These are phyloP conservation scores for Cyclotella sp. DNA, from an alignment of 108 stramenopile species.

Conservation along the genomic window DNA sequence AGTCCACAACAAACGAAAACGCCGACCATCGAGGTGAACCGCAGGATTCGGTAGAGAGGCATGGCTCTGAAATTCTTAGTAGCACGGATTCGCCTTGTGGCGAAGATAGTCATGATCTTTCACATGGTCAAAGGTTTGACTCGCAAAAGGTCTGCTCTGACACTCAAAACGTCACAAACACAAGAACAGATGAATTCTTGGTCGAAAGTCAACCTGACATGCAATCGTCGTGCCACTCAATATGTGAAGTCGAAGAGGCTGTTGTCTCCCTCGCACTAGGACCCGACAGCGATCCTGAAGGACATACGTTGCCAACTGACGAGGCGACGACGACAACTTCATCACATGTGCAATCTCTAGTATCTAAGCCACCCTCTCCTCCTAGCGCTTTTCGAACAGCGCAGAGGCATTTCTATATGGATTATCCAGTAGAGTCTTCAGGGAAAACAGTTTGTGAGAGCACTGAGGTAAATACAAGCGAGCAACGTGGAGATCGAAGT, in stretches of 20 bases:
- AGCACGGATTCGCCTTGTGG: not conserved
- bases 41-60: not conserved
- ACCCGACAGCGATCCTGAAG: not conserved
- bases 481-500: not conserved
- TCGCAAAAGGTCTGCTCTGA: no score
- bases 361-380: slow-evolving; percentile 10
- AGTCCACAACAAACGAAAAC: not conserved
- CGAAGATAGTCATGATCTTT: no score
- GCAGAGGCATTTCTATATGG: not conserved
- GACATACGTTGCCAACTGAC: not conserved
- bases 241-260: not conserved
- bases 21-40: not conserved
- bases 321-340: not conserved
- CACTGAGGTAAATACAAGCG: not conserved
- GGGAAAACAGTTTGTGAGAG: not conserved
- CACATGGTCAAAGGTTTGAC: no score
- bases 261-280: not conserved
- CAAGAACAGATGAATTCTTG: no score
- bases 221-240: not conserved
- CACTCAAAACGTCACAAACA: no score
- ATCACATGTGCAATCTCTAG: not conserved
- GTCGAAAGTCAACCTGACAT: no score
- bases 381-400: slow-evolving; percentile 5
- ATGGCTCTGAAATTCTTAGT: not conserved
- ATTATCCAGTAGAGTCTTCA: not conserved